Evolutionary conservation across 1,284 basidiomycete species (phyloP).

Genomic region (Schizophyllum amplum): DNA sequence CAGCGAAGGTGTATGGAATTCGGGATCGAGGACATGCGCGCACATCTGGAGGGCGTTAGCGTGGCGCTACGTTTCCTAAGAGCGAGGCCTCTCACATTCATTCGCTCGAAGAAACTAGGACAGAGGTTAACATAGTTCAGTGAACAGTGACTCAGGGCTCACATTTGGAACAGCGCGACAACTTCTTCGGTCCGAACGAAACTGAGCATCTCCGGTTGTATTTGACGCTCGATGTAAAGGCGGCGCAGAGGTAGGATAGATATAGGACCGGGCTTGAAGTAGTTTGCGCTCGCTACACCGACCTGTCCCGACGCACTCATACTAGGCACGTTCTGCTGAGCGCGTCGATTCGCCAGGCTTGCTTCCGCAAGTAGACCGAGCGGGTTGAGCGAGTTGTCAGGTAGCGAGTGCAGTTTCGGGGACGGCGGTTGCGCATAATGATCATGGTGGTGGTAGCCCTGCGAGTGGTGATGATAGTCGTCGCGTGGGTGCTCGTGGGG

Average conservation of each 20-base stretch:
- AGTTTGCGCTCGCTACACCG: conserved; percentile 85
- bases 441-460: conserved; percentile 20
- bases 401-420: conserved; percentile 80
- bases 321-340: conserved; percentile 30
- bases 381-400: conserved; percentile 87
- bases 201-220: conserved; percentile 85
- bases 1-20: conserved; percentile 87
- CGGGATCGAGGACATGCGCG: conserved; percentile 59
- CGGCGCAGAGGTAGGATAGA: conserved; percentile 79
- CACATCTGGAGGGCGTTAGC: conserved; percentile 18
- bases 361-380: conserved; percentile 88
- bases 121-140: conserved; percentile 9
- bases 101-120: conserved; percentile 65
- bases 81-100: conserved; percentile 42
- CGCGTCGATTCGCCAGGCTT: conserved; percentile 77
- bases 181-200: conserved; percentile 82
- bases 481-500: background rate
- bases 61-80: background rate
- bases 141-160: conserved; percentile 24
- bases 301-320: conserved; percentile 34
- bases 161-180: conserved; percentile 89
- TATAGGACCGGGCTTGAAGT: conserved; percentile 92
- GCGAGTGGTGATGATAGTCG: background rate
- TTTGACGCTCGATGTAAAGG: conserved; percentile 82
- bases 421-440: conserved; percentile 37